phyloP scores from a whole-genome alignment of 345 rosid genomes.

The Arabidopsis arenosa region DNA sequence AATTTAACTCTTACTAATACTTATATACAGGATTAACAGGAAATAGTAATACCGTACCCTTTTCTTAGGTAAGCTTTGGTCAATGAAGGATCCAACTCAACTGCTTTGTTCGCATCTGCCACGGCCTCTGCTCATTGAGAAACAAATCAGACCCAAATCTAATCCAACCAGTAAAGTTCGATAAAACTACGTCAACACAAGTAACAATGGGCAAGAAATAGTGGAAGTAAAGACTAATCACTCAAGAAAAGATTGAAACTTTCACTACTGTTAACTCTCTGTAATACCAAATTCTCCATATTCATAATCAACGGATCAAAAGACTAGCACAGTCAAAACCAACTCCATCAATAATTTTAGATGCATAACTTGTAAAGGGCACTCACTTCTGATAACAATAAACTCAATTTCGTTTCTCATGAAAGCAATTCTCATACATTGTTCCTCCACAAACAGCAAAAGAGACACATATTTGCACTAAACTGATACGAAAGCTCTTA shows the following conservation, averaged over 20 bases:
- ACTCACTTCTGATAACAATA: not conserved
- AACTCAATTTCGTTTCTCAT: not conserved
- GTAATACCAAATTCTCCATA: not conserved
- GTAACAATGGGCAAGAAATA: not conserved
- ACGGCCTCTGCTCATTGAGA: slow-evolving; percentile 70
- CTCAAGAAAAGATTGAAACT: not conserved
- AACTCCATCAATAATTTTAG: not conserved
- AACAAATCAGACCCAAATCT: slow-evolving; percentile 22
- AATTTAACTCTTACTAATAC: not conserved
- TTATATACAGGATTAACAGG: not conserved
- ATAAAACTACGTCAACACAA: not conserved
- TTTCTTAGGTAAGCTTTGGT: slow-evolving; percentile 84
- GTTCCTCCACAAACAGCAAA: not conserved
- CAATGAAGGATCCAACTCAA: slow-evolving; percentile 71
- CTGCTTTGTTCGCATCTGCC: slow-evolving; percentile 78
- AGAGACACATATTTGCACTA: not conserved
- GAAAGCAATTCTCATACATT: slow-evolving; percentile 19
- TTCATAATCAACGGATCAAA: not conserved
- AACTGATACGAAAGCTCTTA: not conserved
- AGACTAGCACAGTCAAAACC: not conserved
- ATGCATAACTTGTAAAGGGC: not conserved
- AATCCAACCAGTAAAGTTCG: not conserved
- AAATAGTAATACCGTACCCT: slow-evolving; percentile 55
- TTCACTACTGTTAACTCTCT: not conserved
- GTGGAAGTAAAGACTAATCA: not conserved